Evolutionary conservation across 371 early-diverging fungal genomes (phyloP), one percentile per base, ranked within the genome.

Genomic region (Sporodiniella umbellata): DNA sequence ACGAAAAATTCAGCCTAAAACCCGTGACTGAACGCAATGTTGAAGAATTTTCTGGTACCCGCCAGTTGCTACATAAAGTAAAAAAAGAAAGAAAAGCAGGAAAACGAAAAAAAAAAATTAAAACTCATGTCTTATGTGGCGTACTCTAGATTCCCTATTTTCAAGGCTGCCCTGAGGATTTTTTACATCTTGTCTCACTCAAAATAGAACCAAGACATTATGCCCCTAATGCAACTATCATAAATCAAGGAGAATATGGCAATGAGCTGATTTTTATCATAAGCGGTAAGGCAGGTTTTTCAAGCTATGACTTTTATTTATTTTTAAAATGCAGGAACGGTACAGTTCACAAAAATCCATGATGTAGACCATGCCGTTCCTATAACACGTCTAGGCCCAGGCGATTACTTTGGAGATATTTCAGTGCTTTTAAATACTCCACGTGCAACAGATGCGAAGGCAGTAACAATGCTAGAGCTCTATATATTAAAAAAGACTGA

Each of bases 201-300:
- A 68, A 62, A 17, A 64, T 82, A 0, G 72, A 78, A 48, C 83
- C 80, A 17, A 60, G 74, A 19, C 70, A 64, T 38, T 79, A 78
- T 58, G 60, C 67, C 14, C 68, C 80, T 2, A 73, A 75, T 33
- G 62, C 68, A 22, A 45, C 61, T 15, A 75, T 83, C n/a, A 58
- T 77, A 24, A 66, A 63, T 8, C 83, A 87, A 55, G 92, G 90
- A 4, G 92, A 90, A 31, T 69, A 64, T 40, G 92, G 89, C 2
- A 74, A 68, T 23, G 88, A 88, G 26, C 78, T 94, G 79, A 94
- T 86, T 61, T 89, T 94, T 55, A 76, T 95, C 43, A 70, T 86
- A 12, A 72, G 77, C n/a, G 96, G 96, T 47, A 68, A 68, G 60
- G 25, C 2, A n/a, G n/a, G n/a, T n/a, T n/a, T n/a, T n/a, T n/a